Conservation (phyloP, 1,284 basidiomycete genomes). For the Jaminaea rosea region DNA sequence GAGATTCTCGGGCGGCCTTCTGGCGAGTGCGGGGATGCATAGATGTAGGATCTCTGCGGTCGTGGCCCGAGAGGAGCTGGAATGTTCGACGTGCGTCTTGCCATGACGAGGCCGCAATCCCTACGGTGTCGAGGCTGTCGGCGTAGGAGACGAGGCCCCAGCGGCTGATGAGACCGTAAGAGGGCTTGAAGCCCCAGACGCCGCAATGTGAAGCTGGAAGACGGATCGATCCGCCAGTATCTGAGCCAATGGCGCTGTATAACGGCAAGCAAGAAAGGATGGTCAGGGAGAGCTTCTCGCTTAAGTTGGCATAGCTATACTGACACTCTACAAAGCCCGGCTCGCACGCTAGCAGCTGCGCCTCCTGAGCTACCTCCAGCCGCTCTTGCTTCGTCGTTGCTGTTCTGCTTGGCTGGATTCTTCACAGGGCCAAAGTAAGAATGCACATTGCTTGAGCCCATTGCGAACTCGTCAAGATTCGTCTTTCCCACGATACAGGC, state of each 20-base stretch:
- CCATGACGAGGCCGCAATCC: conserved; percentile 62
- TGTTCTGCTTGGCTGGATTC: conserved; percentile 11
- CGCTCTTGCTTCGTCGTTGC: background rate
- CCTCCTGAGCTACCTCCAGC: conserved; percentile 50
- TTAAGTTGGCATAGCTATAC: background rate
- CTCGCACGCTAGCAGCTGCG: conserved; percentile 36
- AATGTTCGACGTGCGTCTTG: conserved; percentile 56
- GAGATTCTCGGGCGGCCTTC: conserved; percentile 3
- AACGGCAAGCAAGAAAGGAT: too few species aligned
- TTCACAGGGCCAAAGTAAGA: conserved; percentile 30
- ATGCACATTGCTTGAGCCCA: conserved; percentile 57
- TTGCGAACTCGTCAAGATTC: conserved; percentile 96
- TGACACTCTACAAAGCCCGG: conserved; percentile 28
- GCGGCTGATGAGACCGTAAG: conserved; percentile 81
- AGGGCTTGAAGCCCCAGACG: conserved; percentile 82
- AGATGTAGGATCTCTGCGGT: conserved; percentile 72
- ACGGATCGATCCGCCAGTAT: conserved; percentile 89
- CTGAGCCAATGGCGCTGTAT: conserved; percentile 65
- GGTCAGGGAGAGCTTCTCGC: too few species aligned
- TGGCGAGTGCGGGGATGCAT: conserved; percentile 31
- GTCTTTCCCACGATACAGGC: conserved; percentile 75
- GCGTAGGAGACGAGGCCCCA: conserved; percentile 88
- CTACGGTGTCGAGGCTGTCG: conserved; percentile 89
- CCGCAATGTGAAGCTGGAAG: conserved; percentile 91
- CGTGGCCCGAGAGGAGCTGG: conserved; percentile 58